These are phyloP conservation scores for Elasticomyces elasticus DNA, from an alignment of 495 filamentous ascomycete genomes.

Conservation along the genomic window DNA sequence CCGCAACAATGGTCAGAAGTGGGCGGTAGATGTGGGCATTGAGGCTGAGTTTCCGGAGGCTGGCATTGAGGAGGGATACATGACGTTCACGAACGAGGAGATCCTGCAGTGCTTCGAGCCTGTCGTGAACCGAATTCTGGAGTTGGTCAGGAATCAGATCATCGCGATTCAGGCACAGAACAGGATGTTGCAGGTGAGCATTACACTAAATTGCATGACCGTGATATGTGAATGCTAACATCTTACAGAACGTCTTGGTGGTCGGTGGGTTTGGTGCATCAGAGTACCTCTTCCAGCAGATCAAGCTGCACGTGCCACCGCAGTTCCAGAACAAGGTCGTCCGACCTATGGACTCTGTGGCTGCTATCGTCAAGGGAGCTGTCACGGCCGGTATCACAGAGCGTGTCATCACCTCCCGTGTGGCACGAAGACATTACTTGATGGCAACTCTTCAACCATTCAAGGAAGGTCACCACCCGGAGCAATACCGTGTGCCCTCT, in stretches of 20 bases:
- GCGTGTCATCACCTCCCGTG: constrained; percentile 88
- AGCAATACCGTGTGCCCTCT: constrained; percentile 93
- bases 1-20: constrained; percentile 70
- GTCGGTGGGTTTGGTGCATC: constrained; percentile 68
- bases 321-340: constrained; percentile 72
- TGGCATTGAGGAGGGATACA: constrained; percentile 67
- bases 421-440: constrained; percentile 95
- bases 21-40: constrained; percentile 68
- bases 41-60: constrained; percentile 69
- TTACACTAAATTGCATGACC: background rate
- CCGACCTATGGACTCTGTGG: constrained; percentile 67
- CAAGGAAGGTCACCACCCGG: constrained; percentile 96
- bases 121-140: constrained; percentile 64
- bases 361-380: constrained; percentile 67
- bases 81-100: constrained; percentile 75
- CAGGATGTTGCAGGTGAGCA: constrained; percentile 55
- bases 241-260: constrained; percentile 55
- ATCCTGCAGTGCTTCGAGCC: constrained; percentile 71
- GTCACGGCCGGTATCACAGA: constrained; percentile 90
- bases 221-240: constrained; percentile 21
- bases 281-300: constrained; percentile 72
- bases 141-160: constrained; percentile 66
- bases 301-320: constrained; percentile 71
- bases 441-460: constrained; percentile 99
- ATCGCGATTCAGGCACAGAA: constrained; percentile 71